Base-by-base conservation (phyloP, 108 stramenopile species). In the Cyclotella choctawhatcheeana region DNA sequence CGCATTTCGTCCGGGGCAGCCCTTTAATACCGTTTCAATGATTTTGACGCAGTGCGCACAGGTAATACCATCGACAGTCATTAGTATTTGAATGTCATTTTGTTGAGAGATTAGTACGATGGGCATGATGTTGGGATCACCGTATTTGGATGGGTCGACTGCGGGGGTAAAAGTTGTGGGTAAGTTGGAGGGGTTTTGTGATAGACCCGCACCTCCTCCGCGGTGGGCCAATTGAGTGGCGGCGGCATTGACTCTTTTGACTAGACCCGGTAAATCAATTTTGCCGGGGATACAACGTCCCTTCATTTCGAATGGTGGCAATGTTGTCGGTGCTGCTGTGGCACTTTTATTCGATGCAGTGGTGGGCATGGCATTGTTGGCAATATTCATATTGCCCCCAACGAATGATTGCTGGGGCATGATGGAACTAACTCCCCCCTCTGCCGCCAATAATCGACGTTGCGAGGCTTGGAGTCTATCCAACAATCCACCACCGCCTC, bases 31-130 rank as follows among this genome's bases (percentile, higher is more conserved):
- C 14, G 94, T 95, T 71, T 95, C 94, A 12, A 95, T 87, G 77
- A 95, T 95, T 66, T 93, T 92, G 51, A 95, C 90, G 62, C 94
- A 95, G 73, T 95, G 91, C 7, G 89, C 88, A 70, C 94, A 95
- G 0, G 94, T 95, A 24, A 95, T 95, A 21, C 94, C 94, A 65
- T 89, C 85, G 6, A 95, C 82, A 34, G 74, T 47, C 90, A 95
- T 91, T 40, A 88, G 87, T 68, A 94, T 77, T 73, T 90, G 82
- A 21, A 86, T 83, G 53, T 95, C 94, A 17, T 87, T 81, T 64
- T 81, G 81, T 14, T 71, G 59, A 31, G 76, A 71, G 13, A 91
- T 85, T 53, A 88, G 77, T 0, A 95, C 87, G 43, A 93, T 84
- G 13, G 94, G 94, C 14, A 85, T 82, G 30, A 80, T 74, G 55